Evolutionary conservation across 768 basidiomycete genomes (phyloP).

Genomic region (Sistotremastrum niveocremeum): DNA sequence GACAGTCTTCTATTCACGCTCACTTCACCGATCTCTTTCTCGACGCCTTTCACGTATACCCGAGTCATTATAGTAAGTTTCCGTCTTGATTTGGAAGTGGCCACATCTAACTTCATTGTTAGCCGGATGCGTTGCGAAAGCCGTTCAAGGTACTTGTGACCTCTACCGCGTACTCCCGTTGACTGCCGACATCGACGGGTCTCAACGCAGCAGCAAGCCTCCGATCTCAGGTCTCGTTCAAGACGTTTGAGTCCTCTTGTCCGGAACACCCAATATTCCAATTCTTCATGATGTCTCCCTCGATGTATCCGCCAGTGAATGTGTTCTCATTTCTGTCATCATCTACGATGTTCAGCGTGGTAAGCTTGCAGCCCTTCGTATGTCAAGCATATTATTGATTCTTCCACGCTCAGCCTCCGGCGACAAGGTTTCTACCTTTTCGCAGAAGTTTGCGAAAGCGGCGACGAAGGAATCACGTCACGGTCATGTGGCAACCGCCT

Average conservation of each 20-base stretch:
- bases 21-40: constrained; percentile 28
- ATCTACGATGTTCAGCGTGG: too few species aligned
- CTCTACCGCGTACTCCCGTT: constrained; percentile 58
- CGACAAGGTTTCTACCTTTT: too few species aligned
- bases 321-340: constrained; percentile 48
- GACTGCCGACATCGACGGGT: constrained; percentile 50
- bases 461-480: too few species aligned
- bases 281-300: constrained; percentile 61
- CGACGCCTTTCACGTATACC: constrained; percentile 6
- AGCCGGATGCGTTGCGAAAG: constrained; percentile 75
- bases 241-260: constrained; percentile 71
- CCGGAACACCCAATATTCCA: constrained; percentile 59
- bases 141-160: constrained; percentile 71
- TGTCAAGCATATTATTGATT: too few species aligned
- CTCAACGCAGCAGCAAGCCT: constrained; percentile 52
- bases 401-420: too few species aligned
- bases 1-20: constrained; percentile 58
- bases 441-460: too few species aligned
- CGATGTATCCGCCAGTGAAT: constrained; percentile 59
- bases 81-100: constrained; percentile 4
- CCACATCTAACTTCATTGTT: constrained; percentile 3
- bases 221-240: constrained; percentile 60
- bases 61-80: constrained; percentile 76
- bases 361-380: too few species aligned
- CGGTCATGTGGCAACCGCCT: too few species aligned